Percentiles rank a stretch among this genome's conserved stretches.
These are phyloP conservation scores for Karstenula rhodostoma DNA, from an alignment of 2,329 filamentous ascomycete genomes.

Conservation along the genomic window DNA sequence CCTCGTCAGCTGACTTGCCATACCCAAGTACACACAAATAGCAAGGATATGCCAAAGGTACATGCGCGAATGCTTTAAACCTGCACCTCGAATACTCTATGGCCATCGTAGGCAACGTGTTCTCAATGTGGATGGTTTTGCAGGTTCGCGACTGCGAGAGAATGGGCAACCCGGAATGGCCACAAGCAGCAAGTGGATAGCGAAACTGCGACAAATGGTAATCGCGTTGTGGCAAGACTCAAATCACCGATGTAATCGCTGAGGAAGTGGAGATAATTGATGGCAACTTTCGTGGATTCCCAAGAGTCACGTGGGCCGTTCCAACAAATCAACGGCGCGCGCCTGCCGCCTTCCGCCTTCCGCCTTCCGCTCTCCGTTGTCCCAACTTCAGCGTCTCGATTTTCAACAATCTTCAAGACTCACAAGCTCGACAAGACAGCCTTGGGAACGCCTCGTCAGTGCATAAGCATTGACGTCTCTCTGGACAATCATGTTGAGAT, in stretches of 20 bases:
- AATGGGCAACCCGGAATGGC: background rate
- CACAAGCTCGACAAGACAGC: constrained; percentile 16
- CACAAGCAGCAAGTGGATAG: too few relatives aligned
- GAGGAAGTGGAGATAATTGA: background rate
- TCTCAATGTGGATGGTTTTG: background rate
- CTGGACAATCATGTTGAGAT: background rate
- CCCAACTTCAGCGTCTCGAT: background rate
- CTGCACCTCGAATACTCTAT: too few relatives aligned
- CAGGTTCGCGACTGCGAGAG: background rate
- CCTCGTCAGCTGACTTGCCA: background rate
- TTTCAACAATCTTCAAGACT: constrained; percentile 1
- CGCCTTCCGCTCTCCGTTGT: background rate
- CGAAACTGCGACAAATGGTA: background rate
- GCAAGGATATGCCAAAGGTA: too few relatives aligned
- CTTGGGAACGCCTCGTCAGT: constrained; percentile 18
- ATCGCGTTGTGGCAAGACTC: background rate
- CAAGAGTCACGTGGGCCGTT: background rate
- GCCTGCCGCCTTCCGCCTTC: background rate
- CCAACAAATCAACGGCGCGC: background rate
- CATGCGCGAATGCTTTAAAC: too few relatives aligned
- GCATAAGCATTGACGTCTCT: constrained; percentile 14
- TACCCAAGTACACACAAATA: background rate
- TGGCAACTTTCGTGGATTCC: too few relatives aligned
- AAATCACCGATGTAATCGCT: background rate
- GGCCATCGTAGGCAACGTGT: background rate